A percentile compares a stretch with the other conserved stretches of the same genome.
These are phyloP conservation scores for Yamadazyma epiphylla DNA, from an alignment of 1,139 yeast genomes.

Conservation along the genomic window DNA sequence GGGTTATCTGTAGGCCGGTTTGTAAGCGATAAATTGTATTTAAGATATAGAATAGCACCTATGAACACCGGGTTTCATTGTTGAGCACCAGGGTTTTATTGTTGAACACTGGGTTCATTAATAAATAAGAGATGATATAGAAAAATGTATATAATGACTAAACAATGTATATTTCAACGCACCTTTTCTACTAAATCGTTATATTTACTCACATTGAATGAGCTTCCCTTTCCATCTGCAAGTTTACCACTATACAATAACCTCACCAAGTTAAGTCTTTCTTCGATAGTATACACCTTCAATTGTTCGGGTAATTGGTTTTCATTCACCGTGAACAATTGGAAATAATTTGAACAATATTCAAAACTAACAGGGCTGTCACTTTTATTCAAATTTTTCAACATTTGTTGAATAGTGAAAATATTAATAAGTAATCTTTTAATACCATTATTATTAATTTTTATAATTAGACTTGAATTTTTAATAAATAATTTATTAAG, in stretches of 20 bases:
- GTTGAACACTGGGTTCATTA: too few species aligned
- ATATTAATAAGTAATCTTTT: slow-evolving; percentile 66
- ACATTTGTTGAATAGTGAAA: slow-evolving; percentile 70
- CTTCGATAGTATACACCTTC: slow-evolving; percentile 19
- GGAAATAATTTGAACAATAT: slow-evolving; percentile 56
- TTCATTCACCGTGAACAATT: slow-evolving; percentile 46
- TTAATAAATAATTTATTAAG: slow-evolving; percentile 55
- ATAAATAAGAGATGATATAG: neutral
- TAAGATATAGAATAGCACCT: slow-evolving; percentile 13
- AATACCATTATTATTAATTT: slow-evolving; percentile 63
- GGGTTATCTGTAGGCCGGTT: slow-evolving; percentile 71
- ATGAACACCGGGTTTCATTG: slow-evolving; percentile 5
- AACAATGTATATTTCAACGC: too few species aligned
- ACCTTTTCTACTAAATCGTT: slow-evolving; percentile 25
- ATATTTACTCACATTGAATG: slow-evolving; percentile 38
- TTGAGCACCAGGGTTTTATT: neutral
- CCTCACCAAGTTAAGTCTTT: slow-evolving; percentile 33
- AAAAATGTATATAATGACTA: too few species aligned
- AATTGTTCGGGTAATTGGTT: slow-evolving; percentile 25
- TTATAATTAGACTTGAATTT: slow-evolving; percentile 55
- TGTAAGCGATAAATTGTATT: slow-evolving; percentile 54
- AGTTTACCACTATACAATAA: slow-evolving; percentile 44
- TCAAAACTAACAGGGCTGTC: slow-evolving; percentile 61
- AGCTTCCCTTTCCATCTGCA: slow-evolving; percentile 36
- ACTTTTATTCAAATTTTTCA: slow-evolving; percentile 55